phyloP scores from a whole-genome alignment of 192 early-diverging fungal species.

The Phycomyces nitens region DNA sequence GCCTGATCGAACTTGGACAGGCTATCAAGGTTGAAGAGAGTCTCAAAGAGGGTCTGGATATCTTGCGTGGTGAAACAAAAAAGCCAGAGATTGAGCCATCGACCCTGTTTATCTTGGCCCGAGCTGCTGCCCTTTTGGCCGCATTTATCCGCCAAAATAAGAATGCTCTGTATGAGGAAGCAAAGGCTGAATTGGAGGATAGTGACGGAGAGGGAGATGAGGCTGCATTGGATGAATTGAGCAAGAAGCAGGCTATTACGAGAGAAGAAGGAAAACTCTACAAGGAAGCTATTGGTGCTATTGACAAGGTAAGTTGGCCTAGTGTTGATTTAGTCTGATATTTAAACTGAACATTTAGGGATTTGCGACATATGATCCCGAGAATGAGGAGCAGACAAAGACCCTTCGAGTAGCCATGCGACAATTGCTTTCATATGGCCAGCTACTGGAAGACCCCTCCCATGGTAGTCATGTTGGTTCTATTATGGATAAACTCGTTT shows the following conservation, averaged over 20 bases:
- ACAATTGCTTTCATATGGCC: slow-evolving; percentile 18
- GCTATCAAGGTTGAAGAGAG: slow-evolving; percentile 28
- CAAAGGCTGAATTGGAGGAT: slow-evolving; percentile 5
- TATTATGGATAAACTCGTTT: background rate
- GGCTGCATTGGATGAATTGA: slow-evolving; percentile 7
- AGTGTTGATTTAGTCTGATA: background rate
- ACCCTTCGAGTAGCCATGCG: background rate
- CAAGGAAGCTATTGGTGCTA: slow-evolving; percentile 10
- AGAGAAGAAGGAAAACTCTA: slow-evolving; percentile 24
- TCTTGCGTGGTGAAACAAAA: slow-evolving; percentile 11
- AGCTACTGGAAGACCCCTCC: slow-evolving; percentile 15
- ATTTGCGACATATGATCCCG: background rate
- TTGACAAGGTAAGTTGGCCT: slow-evolving; percentile 6
- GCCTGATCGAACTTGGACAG: slow-evolving; percentile 32
- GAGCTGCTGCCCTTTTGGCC: slow-evolving; percentile 14
- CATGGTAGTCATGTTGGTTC: background rate
- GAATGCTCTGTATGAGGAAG: slow-evolving; percentile 8
- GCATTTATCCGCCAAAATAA: slow-evolving; percentile 11
- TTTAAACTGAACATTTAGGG: too few species aligned
- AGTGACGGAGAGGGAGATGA: slow-evolving; percentile 23
- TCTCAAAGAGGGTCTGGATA: slow-evolving; percentile 28
- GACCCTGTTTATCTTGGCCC: background rate
- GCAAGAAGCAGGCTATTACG: slow-evolving; percentile 12
- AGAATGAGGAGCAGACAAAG: slow-evolving; percentile 8
- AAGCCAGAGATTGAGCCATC: background rate